Evolutionary conservation across 73 alveolate species (phyloP).

Genomic region (Stentor roeselii): DNA sequence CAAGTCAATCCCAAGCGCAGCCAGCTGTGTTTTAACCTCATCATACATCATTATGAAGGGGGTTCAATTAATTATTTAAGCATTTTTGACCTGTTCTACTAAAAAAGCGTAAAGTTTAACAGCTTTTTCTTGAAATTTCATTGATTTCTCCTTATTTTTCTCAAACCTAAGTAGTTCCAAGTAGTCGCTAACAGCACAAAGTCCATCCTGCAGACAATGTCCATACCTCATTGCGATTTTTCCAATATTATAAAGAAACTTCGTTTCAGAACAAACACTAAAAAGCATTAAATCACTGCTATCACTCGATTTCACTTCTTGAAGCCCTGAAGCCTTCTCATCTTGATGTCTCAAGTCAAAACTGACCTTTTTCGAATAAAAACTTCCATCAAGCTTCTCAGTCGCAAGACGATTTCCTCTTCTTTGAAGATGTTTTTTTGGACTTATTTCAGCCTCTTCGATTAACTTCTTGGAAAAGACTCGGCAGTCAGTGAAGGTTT

Average conservation of each 20-base stretch:
- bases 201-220: slow-evolving; percentile 1
- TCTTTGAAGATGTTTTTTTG: too few species aligned
- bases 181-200: background rate
- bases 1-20: background rate
- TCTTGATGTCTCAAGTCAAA: background rate
- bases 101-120: background rate
- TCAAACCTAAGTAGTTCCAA: background rate
- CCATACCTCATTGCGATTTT: slow-evolving; percentile 8
- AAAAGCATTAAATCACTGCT: background rate
- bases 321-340: background rate
- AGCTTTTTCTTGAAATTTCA: background rate
- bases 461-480: background rate
- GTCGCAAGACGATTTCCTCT: background rate
- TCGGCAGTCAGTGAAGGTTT: background rate
- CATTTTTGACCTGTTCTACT: background rate
- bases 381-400: background rate
- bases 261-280: slow-evolving; percentile 10
- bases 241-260: slow-evolving; percentile 3
- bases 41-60: background rate
- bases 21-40: background rate
- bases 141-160: background rate
- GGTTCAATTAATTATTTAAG: too few species aligned
- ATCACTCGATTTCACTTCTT: background rate
- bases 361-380: background rate
- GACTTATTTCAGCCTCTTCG: background rate